Conservation (phyloP, 495 filamentous ascomycete species). For the Ascodesmis nigricans region DNA sequence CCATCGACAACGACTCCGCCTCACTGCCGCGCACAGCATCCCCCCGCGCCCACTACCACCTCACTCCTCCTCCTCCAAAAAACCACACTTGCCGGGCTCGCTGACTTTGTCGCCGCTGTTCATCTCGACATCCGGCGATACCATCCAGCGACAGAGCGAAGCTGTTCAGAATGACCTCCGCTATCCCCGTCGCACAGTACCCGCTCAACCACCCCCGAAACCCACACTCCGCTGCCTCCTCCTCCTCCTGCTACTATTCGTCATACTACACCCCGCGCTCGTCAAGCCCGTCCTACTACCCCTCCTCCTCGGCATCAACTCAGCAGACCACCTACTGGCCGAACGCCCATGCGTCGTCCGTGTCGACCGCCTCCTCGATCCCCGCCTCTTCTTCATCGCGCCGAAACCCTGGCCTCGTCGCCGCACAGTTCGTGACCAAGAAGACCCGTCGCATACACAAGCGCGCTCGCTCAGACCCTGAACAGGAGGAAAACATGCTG, state of each 20-base stretch:
- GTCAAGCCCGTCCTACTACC: constrained; percentile 15
- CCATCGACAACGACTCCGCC: too few relatives aligned
- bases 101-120: too few relatives aligned
- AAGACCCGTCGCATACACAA: constrained; percentile 16
- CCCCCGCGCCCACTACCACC: too few relatives aligned
- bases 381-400: constrained; percentile 15
- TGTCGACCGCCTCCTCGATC: constrained; percentile 15
- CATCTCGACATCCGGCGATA: too few relatives aligned
- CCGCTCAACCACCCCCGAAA: too few relatives aligned
- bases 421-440: constrained; percentile 20
- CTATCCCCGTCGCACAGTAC: constrained; percentile 16
- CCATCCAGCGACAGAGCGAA: too few relatives aligned
- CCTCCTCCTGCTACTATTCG: constrained; percentile 15
- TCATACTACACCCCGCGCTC: constrained; percentile 9
- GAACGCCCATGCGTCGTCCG: constrained; percentile 12
- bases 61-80: too few relatives aligned
- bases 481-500: constrained; percentile 11
- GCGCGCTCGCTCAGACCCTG: constrained; percentile 16
- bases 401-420: constrained; percentile 17
- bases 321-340: constrained; percentile 15
- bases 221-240: constrained; percentile 19
- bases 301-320: constrained; percentile 15
- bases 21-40: too few relatives aligned
- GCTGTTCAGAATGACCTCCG: constrained; percentile 20
- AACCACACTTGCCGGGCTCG: too few relatives aligned